Base-by-base conservation (phyloP, 2,329 filamentous ascomycete species). In the Niveomyces coronatus region DNA sequence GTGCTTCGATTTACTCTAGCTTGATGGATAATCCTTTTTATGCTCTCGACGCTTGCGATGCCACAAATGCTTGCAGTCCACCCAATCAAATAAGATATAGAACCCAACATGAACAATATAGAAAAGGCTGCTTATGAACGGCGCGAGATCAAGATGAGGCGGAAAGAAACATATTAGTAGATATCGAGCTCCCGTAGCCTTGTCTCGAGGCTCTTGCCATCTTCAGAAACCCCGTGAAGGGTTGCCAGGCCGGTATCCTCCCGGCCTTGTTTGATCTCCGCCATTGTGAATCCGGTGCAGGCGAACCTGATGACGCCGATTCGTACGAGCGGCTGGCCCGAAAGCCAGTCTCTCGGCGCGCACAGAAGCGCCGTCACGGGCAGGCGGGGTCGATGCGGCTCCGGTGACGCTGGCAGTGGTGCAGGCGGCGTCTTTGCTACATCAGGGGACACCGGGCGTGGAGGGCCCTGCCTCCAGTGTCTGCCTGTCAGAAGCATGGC, bases 141-240 rank as follows among this genome's bases (percentile, higher is more conserved):
- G n/a, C n/a, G n/a, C n/a, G n/a, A n/a, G n/a, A n/a, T n/a, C n/a
- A n/a, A n/a, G n/a, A n/a, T n/a, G n/a, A n/a, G n/a, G n/a, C n/a
- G n/a, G n/a, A n/a, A n/a, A n/a, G n/a, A n/a, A n/a, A n/a, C n/a
- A n/a, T n/a, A 13, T 46, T 45, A 61, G 40, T 58, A 58, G n/a
- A 62, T 47, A 34, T 61, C 57, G 33, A 61, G 41, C 43, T 60
- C 56, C 35, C 51, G 49, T 36, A 60, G 7, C 35, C 45, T 40
- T 16, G 61, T 46, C 37, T 45, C 48, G 18, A 58, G 28, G 33
- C 52, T 51, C 32, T 43, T 49, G 23, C 43, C 49, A 18, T 43
- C 39, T 2, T 42, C 40, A 1, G 50, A 47, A 15, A 52, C 41
- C 14, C 53, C 53, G 39, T 46, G 51, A n/a, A 59, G 43, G 6